These are phyloP conservation scores for Afroboletus lepidellus DNA, from an alignment of 1,284 basidiomycete species.

Conservation along the genomic window DNA sequence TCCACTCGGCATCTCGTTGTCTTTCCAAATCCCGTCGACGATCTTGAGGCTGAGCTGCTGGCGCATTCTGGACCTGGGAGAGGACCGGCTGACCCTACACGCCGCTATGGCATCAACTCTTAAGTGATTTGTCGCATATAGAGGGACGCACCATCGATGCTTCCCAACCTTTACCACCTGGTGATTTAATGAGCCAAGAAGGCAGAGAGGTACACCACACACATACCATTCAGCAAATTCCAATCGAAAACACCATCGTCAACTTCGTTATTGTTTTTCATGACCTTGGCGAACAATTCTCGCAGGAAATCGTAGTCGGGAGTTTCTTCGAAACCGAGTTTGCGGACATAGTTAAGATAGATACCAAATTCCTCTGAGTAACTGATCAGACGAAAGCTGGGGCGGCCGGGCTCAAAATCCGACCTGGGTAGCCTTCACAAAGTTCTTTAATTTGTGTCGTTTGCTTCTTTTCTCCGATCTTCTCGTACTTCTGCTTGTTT, in stretches of 20 bases:
- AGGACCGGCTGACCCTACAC: conserved; percentile 58
- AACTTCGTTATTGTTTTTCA: conserved; percentile 84
- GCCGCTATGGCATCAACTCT: conserved; percentile 17
- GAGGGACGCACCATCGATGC: conserved; percentile 61
- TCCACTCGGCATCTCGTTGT: conserved; percentile 42
- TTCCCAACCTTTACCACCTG: conserved; percentile 95
- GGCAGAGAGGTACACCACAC: conserved; percentile 36
- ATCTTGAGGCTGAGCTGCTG: conserved; percentile 48
- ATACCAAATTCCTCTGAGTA: conserved; percentile 86
- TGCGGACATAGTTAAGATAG: conserved; percentile 96
- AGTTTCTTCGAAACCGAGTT: conserved; percentile 92
- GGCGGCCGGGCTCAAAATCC: conserved; percentile 50
- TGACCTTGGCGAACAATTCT: conserved; percentile 90
- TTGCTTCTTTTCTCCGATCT: conserved; percentile 98
- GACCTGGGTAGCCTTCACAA: conserved; percentile 95
- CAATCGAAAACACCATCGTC: conserved; percentile 97
- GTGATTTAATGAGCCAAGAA: conserved; percentile 9
- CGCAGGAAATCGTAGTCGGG: conserved; percentile 98
- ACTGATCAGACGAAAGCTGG: conserved; percentile 86
- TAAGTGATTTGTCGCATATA: conserved; percentile 1
- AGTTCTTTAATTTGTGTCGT: conserved; percentile 91
- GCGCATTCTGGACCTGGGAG: conserved; percentile 57
- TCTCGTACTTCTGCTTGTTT: conserved; percentile 98
- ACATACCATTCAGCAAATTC: conserved; percentile 90
- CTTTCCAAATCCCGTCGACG: conserved; percentile 58